Base-by-base conservation (phyloP, 768 basidiomycete genomes). In the Tricholoma sp. region DNA sequence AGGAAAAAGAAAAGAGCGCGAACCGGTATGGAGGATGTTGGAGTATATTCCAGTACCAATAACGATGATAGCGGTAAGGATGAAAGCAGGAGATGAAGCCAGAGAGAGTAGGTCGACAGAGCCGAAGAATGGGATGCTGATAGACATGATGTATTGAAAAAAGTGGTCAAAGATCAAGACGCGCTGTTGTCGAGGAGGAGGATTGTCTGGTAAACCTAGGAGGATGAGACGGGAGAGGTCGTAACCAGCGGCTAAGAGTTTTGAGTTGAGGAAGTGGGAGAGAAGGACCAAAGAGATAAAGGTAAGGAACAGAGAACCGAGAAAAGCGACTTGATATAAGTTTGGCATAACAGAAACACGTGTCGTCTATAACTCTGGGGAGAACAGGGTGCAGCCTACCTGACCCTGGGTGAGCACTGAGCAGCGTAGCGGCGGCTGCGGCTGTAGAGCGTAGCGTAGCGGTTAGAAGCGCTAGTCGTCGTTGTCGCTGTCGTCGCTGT, bases 211-310 rank as follows among this genome's bases (percentile, higher is more conserved):
- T 48, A 85, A 74, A 55, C 86, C 86, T 49, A 85, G 66, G 66
- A 89, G 83, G 61, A 88, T 86, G 66, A 89, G 66, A 17, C 79
- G 68, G 28, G 80, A 73, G 55, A 83, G 44, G 72, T 83, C 73
- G 77, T 81, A 85, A 63, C 85, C 85, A 9, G 79, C 78, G 8
- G 73, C 76, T 6, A 64, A 63, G 61, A 89, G 83, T 55, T 63
- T 73, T 17, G 65, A 49, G 59, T 72, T 65, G 58, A 85, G 45
- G 62, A 72, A 74, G 62, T 70, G 72, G 54, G 76, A 70, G 64
- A 75, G 54, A 57, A 73, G 54, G 63, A 82, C 60, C 70, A 89
- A 84, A 54, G 72, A 18, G 32, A 67, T 32, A 59, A 85, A 78
- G 49, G 80, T 73, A 63, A 64, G 52, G 63, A 79, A 49, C 63